Evolutionary conservation across 1,139 yeast genomes (phyloP).

Genomic region (Suhomyces maxii): DNA sequence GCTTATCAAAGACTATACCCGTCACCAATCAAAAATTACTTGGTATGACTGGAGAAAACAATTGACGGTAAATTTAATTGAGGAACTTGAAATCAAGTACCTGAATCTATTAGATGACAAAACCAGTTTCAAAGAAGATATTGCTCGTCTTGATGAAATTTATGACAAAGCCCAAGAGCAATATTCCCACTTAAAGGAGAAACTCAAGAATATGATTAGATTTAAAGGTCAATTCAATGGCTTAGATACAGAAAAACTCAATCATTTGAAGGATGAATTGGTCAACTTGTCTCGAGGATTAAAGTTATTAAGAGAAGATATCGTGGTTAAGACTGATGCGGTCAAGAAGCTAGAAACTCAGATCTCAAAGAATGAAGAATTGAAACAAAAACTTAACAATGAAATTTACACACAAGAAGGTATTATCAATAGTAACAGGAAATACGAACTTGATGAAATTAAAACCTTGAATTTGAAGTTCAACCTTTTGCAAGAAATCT

Average conservation of each 20-base stretch:
- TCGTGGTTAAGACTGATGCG: constrained; percentile 12
- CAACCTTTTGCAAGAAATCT: constrained; percentile 23
- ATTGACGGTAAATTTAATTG: constrained; percentile 36
- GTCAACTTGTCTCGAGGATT: constrained; percentile 17
- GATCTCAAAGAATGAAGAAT: constrained; percentile 10
- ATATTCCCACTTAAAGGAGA: constrained; percentile 20
- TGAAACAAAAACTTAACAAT: constrained; percentile 12
- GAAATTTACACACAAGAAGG: constrained; percentile 19
- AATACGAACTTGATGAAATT: constrained; percentile 28
- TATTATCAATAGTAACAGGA: constrained; percentile 21
- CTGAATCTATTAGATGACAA: constrained; percentile 29
- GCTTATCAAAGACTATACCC: constrained; percentile 48
- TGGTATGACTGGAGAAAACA: constrained; percentile 65
- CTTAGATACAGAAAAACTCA: constrained; percentile 12
- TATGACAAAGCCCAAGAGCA: constrained; percentile 15
- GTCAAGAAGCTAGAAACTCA: constrained; percentile 15
- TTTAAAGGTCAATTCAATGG: constrained; percentile 21
- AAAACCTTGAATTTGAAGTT: constrained; percentile 23
- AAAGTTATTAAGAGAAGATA: constrained; percentile 11
- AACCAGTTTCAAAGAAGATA: constrained; percentile 20
- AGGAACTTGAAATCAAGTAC: constrained; percentile 34
- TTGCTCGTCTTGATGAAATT: constrained; percentile 21
- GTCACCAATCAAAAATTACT: constrained; percentile 50
- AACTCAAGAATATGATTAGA: constrained; percentile 23
- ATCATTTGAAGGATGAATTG: constrained; percentile 17